phyloP scores from a whole-genome alignment of 1,139 yeast species.

The Pichia inconspicua region DNA sequence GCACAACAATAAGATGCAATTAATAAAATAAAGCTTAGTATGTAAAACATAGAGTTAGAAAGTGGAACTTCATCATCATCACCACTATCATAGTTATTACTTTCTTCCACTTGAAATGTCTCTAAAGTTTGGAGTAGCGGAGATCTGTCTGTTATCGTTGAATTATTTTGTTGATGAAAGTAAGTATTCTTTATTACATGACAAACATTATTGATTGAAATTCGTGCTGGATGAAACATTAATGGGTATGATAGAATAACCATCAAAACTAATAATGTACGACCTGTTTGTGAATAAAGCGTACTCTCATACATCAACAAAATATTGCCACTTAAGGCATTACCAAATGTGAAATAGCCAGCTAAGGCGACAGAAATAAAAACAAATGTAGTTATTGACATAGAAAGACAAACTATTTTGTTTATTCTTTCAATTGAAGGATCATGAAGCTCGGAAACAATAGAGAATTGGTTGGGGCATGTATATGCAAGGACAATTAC shows the following conservation, averaged over 20 bases:
- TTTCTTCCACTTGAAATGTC: neutral
- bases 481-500: slow-evolving; percentile 91
- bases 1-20: slow-evolving; percentile 40
- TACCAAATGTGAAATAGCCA: slow-evolving; percentile 86
- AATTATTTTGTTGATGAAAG: too few relatives aligned
- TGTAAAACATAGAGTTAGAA: slow-evolving; percentile 39
- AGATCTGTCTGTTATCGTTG: slow-evolving; percentile 5
- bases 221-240: slow-evolving; percentile 87
- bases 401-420: slow-evolving; percentile 47
- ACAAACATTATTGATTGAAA: slow-evolving; percentile 69
- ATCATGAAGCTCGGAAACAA: slow-evolving; percentile 69
- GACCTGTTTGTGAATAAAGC: slow-evolving; percentile 53
- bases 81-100: neutral
- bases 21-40: slow-evolving; percentile 41
- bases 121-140: slow-evolving; percentile 6
- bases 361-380: slow-evolving; percentile 65
- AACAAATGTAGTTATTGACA: slow-evolving; percentile 51
- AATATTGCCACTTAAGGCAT: slow-evolving; percentile 70
- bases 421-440: slow-evolving; percentile 45
- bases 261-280: slow-evolving; percentile 70
- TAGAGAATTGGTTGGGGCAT: slow-evolving; percentile 89
- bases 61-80: slow-evolving; percentile 38
- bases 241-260: slow-evolving; percentile 85
- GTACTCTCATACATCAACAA: slow-evolving; percentile 53
- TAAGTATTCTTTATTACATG: too few relatives aligned